Evolutionary conservation across 345 rosid genomes (phyloP).

Genomic region (Syzygium oleosum): DNA sequence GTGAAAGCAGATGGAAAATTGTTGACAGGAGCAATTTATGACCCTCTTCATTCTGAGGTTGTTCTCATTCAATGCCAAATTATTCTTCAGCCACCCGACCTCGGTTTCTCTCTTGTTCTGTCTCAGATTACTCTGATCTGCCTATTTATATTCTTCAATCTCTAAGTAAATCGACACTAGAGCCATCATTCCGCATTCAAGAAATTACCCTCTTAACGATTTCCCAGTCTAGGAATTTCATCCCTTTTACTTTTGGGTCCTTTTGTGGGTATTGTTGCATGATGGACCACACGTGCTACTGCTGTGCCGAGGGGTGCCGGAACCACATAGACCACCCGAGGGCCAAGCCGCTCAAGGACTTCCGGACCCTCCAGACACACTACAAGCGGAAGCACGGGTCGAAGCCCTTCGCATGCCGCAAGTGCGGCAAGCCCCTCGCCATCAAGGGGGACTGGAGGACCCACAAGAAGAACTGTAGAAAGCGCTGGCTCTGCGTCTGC

Average conservation of each 20-base stretch:
- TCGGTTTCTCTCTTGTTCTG: slow-evolving; percentile 8
- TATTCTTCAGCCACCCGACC: slow-evolving; percentile 56
- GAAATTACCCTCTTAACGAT: not conserved
- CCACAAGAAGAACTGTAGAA: slow-evolving; percentile 87
- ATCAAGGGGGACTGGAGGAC: slow-evolving; percentile 93
- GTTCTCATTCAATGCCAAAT: slow-evolving; percentile 65
- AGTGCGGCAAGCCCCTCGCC: slow-evolving; percentile 71
- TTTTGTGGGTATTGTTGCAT: not conserved
- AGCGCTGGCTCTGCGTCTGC: slow-evolving; percentile 85
- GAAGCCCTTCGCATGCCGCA: slow-evolving; percentile 60
- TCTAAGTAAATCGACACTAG: not conserved
- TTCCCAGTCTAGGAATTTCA: not conserved
- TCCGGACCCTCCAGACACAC: slow-evolving; percentile 78
- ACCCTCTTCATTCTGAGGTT: slow-evolving; percentile 9
- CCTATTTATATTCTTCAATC: not conserved
- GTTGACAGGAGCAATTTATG: slow-evolving; percentile 13
- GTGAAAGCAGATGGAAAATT: slow-evolving; percentile 13
- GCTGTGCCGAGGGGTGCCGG: slow-evolving; percentile 76
- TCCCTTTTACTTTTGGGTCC: not conserved
- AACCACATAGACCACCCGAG: slow-evolving; percentile 74
- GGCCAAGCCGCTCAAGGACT: slow-evolving; percentile 75
- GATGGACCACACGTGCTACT: slow-evolving; percentile 35
- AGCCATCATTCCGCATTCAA: not conserved
- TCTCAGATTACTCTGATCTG: slow-evolving; percentile 7
- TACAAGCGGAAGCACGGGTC: slow-evolving; percentile 81